Conservation (phyloP, 2,329 filamentous ascomycete genomes). For the Nannizzia gypsea region DNA sequence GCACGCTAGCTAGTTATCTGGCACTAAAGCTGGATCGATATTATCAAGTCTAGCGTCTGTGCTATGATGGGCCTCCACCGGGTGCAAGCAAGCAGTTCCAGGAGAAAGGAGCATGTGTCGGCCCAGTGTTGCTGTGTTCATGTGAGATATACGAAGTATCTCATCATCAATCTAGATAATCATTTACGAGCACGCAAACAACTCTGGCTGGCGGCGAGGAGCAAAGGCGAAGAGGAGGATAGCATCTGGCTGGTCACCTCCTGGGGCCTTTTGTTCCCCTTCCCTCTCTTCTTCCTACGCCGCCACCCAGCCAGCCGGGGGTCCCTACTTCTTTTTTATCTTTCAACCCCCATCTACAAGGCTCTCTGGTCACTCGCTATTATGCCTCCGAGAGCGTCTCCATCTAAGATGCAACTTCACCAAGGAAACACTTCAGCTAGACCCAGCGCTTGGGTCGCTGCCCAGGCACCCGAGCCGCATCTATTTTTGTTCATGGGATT, state of each 20-base stretch:
- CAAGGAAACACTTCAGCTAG: not conserved
- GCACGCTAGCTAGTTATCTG: no score
- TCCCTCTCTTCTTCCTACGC: not conserved
- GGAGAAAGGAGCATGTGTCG: not conserved
- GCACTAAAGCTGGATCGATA: not conserved
- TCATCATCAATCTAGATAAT: not conserved
- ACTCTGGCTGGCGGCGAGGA: not conserved
- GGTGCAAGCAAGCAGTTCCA: not conserved
- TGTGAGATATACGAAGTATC: not conserved
- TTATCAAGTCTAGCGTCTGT: not conserved
- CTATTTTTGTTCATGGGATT: not conserved
- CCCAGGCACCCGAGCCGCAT: conserved; percentile 2
- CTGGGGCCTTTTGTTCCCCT: not conserved
- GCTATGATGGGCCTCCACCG: not conserved
- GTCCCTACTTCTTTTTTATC: not conserved
- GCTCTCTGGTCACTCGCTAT: not conserved
- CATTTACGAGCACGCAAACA: not conserved
- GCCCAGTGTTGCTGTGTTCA: not conserved
- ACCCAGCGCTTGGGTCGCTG: conserved; percentile 3
- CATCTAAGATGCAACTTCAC: not conserved
- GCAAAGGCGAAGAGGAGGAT: not conserved
- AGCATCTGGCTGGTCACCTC: no score
- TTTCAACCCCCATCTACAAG: not conserved
- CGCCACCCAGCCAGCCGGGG: not conserved
- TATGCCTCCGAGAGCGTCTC: not conserved